Evolutionary conservation across 2,329 filamentous ascomycete genomes (phyloP).

Genomic region (Balansia obtecta): DNA sequence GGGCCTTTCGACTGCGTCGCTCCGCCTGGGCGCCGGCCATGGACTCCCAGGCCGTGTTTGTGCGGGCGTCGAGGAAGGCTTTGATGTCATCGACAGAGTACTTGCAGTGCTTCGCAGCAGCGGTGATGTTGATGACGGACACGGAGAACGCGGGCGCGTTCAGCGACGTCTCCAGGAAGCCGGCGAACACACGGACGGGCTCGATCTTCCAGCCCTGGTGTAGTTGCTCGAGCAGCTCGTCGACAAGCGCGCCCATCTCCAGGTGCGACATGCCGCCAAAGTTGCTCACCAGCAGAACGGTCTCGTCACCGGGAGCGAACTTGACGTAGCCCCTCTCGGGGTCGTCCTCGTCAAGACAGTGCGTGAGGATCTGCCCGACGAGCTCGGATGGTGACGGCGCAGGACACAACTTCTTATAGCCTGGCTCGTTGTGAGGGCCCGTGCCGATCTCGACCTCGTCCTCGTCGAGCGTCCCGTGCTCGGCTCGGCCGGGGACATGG

Average conservation of each 20-base stretch:
- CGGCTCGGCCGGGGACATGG: conserved; percentile 40
- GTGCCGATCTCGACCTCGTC: conserved; percentile 52
- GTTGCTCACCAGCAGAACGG: conserved; percentile 43
- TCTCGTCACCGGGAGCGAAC: conserved; percentile 34
- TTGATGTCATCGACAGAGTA: conserved; percentile 44
- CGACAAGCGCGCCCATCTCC: conserved; percentile 41
- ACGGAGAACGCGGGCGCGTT: conserved; percentile 61
- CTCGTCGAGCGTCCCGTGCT: conserved; percentile 33
- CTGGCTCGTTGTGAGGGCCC: conserved; percentile 56
- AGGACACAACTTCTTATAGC: conserved; percentile 42
- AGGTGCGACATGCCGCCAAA: conserved; percentile 46
- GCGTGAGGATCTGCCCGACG: conserved; percentile 43
- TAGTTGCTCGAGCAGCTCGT: conserved; percentile 40
- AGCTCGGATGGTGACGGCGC: conserved; percentile 34
- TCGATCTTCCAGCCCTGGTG: conserved; percentile 32
- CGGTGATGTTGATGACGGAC: conserved; percentile 48
- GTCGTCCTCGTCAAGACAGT: conserved; percentile 46
- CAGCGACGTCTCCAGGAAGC: conserved; percentile 58
- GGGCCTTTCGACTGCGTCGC: conserved; percentile 25
- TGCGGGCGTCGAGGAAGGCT: conserved; percentile 50
- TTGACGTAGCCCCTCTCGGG: conserved; percentile 36
- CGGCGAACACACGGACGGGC: conserved; percentile 44
- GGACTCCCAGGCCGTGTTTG: conserved; percentile 44
- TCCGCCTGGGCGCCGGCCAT: conserved; percentile 32
- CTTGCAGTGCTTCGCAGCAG: conserved; percentile 28